Base-by-base conservation (phyloP, 2,329 filamentous ascomycete genomes). In the Aureobasidium sp. region DNA sequence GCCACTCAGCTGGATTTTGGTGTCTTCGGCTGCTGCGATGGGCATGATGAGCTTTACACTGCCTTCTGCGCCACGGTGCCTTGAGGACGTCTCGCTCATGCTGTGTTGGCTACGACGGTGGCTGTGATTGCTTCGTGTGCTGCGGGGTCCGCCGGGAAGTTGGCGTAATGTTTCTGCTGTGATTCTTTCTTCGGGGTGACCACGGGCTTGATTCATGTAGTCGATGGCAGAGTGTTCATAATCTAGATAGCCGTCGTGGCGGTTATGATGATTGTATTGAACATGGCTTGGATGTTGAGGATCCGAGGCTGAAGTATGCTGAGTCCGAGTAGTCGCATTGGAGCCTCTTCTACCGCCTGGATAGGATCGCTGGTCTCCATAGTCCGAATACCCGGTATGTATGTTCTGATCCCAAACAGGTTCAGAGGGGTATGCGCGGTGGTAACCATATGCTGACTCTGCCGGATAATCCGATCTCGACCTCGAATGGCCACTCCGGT, bases 41-140 rank as follows among this genome's bases (percentile, higher is more conserved):
- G 57, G 36, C 57, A 60, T 41, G 36, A 60, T 50, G 15, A 60
- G 44, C 17, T 34, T 60, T 0, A 60, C 46, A 29, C 44, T 50
- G 10, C 57, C 57, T n/a, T 60, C 46, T 34, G 44, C 34, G 10
- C 27, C 44, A 17, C 46, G 57, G 24, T 59, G 17, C 9, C 55
- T n/a, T 13, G 55, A 59, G 7, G 57, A 60, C 1, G 57, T 29
- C 2, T 60, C 57, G 26, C 57, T 60, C 57, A 60, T 51, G 36
- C 57, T 51, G 57, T 41, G 34, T 26, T 46, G 57, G 36, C 57
- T 60, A 10, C 37, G 57, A 20, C 32, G 55, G 17, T 48, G 41
- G 17, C 55, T 47, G 32, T 48, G 55, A 17, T 26, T 39, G 27
- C 55, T 59, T 27, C 43, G 32, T 3, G 39, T 60, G 36, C 57